Conservation (phyloP, 345 rosid species). For the Hibiscus tridactylites region DNA sequence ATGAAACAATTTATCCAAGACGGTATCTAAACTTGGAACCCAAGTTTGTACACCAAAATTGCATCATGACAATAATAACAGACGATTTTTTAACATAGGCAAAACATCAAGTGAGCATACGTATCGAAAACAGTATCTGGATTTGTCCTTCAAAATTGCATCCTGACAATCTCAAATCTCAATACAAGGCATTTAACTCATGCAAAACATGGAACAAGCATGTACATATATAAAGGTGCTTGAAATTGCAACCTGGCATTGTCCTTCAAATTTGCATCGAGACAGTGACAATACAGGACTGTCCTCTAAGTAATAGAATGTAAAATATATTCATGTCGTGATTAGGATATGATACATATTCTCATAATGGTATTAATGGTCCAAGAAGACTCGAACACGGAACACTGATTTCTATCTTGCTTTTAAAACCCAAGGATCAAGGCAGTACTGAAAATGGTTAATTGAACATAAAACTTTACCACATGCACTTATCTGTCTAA, state of each 20-base stretch:
- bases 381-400: background rate
- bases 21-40: background rate
- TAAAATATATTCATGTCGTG: background rate
- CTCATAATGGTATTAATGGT: background rate
- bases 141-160: background rate
- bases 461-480: background rate
- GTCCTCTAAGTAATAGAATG: background rate
- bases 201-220: background rate
- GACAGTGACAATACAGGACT: background rate
- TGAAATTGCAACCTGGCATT: background rate
- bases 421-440: background rate
- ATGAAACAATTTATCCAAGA: background rate
- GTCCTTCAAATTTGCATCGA: background rate
- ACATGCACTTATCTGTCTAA: background rate
- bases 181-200: background rate
- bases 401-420: background rate
- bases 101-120: background rate
- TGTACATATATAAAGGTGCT: background rate
- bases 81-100: background rate
- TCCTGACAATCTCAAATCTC: too few species aligned
- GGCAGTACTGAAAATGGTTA: background rate
- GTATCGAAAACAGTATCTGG: background rate
- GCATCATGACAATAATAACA: background rate
- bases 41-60: background rate
- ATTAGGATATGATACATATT: background rate